phyloP scores from a whole-genome alignment of 306 rosid species.

The Rosa lucieae region DNA sequence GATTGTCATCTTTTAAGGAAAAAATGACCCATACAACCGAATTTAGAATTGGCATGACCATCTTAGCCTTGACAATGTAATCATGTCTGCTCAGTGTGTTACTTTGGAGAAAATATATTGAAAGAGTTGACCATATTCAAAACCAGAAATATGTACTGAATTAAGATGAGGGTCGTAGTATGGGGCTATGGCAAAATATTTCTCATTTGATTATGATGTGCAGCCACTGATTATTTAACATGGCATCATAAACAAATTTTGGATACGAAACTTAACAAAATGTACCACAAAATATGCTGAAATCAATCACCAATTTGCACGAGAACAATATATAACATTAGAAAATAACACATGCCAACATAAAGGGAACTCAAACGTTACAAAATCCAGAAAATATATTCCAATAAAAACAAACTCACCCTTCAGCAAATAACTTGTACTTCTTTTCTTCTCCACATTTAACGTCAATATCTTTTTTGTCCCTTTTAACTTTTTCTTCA shows the following conservation, averaged over 20 bases:
- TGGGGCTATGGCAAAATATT: not conserved
- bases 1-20: not conserved
- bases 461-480: conserved; percentile 31
- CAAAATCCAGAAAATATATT: not conserved
- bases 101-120: not conserved
- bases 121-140: not conserved
- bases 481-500: conserved; percentile 45
- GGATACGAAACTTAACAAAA: not conserved
- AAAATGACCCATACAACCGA: not conserved
- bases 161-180: not conserved
- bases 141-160: not conserved
- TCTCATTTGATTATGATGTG: not conserved
- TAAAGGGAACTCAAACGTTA: not conserved
- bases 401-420: conserved; percentile 55
- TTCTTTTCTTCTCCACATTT: conserved; percentile 35
- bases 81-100: not conserved
- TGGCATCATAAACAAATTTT: not conserved
- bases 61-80: not conserved
- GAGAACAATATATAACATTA: not conserved
- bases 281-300: not conserved
- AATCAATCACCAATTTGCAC: not conserved
- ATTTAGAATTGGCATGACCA: not conserved
- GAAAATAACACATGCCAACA: not conserved
- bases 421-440: conserved; percentile 75
- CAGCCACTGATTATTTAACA: not conserved